Evolutionary conservation across 73 alveolate species (phyloP), one percentile per base, ranked within the genome.

Genomic region (Paramecium sonneborni): DNA sequence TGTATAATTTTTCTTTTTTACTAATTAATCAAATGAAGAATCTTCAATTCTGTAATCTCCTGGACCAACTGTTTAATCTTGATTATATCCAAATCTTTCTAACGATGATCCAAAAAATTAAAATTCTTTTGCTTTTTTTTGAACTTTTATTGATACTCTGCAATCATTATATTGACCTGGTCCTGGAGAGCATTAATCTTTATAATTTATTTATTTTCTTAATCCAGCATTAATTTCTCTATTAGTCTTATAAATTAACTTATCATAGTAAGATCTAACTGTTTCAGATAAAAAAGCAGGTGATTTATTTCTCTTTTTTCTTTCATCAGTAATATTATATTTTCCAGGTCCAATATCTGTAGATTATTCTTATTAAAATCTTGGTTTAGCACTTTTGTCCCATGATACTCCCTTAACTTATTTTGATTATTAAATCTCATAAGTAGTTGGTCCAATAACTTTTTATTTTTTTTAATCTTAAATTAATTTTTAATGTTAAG

Each of bases 221-320:
- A 79, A 41, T 6, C 55, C 90, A 0, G 90, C 74, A 14, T 79
- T 43, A 3, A 79, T 39, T 79, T 79, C 90, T 23, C 90, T 38
- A 43, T 79, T 79, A 2, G 90, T 79, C 10, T 79, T 39, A 7
- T 79, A 79, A 9, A 79, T 46, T n/a, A 79, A 24, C 18, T 44
- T 21, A 18, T 79, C 90, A 46, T 30, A 79, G 24, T 79, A 79
- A 9, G 90, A 79, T 43, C 90, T 21, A 24, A 79, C 90, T 11
- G 76, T 20, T 43, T 39, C 69, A 43, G 90, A 79, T 24, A 79
- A n/a, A 34, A 79, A 79, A 8, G 90, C 90, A 18, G 90, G 90
- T 12, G 56, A 20, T 23, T 14, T 30, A 44, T 79, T 79, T 44
- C 23, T 79, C 15, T 43, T 76, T 14, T 18, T 15, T 69, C 20